These are phyloP conservation scores for Kitagawia praeruptora DNA, from an alignment of 129 eudicot genomes.

Conservation along the genomic window DNA sequence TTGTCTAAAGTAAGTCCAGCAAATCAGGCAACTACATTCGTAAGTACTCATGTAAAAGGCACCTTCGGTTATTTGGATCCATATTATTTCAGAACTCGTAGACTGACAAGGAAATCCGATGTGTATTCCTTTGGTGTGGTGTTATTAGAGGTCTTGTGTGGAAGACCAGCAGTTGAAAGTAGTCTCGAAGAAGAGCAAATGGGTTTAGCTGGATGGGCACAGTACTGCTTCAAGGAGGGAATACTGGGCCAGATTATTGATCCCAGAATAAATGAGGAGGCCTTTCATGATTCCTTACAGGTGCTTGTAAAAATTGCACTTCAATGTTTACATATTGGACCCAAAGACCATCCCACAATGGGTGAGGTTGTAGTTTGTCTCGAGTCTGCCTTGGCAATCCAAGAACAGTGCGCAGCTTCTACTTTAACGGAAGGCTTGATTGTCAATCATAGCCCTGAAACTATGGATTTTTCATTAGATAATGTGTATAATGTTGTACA, in stretches of 20 bases:
- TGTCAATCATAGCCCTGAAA: background rate
- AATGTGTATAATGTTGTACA: background rate
- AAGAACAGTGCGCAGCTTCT: conserved; percentile 1
- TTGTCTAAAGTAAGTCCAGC: conserved; percentile 6
- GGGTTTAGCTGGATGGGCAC: conserved; percentile 21
- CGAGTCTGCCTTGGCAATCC: conserved; percentile 1
- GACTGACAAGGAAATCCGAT: conserved; percentile 6
- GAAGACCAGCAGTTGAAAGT: conserved; percentile 4
- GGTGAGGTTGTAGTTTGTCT: conserved; percentile 11
- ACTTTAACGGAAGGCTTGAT: background rate
- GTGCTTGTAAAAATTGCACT: background rate
- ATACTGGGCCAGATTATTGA: conserved; percentile 1
- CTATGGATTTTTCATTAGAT: background rate
- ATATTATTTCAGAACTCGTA: background rate
- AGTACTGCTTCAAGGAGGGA: conserved; percentile 10
- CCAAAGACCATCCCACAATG: conserved; percentile 24
- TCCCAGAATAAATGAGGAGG: background rate
- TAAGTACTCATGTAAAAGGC: conserved; percentile 4
- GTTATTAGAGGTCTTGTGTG: conserved; percentile 14
- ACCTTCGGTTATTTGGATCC: conserved; percentile 16
- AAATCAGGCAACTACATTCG: background rate
- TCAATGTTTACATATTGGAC: background rate
- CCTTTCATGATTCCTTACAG: background rate
- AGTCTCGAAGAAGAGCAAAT: conserved; percentile 9
- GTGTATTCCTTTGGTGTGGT: conserved; percentile 17